Conservation (phyloP, 2,329 filamentous ascomycete genomes). For the Aureobasidium melanogenum region DNA sequence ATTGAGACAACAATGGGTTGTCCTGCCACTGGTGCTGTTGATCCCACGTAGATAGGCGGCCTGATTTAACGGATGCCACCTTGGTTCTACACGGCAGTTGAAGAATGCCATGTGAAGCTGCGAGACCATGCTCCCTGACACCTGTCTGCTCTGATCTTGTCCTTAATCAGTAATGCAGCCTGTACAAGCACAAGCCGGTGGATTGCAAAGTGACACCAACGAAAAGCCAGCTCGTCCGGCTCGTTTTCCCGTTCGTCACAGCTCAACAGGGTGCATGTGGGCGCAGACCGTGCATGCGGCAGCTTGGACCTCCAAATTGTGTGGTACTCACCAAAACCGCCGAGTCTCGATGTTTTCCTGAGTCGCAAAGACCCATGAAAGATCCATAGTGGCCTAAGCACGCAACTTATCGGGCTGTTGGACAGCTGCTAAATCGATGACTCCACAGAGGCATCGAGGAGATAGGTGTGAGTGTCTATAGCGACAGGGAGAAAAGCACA, state of each 20-base stretch:
- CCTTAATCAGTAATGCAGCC: not conserved
- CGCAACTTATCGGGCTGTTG: not conserved
- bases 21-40: not conserved
- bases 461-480: not conserved
- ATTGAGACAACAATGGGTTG: not conserved
- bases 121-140: constrained; percentile 2
- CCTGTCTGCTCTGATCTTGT: constrained; percentile 1
- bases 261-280: not conserved
- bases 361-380: not conserved
- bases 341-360: constrained; percentile 1
- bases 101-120: not conserved
- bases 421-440: not conserved
- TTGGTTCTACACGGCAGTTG: not conserved
- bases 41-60: not conserved
- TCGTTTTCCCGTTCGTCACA: not conserved
- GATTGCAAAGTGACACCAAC: not conserved
- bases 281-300: not conserved
- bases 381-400: not conserved
- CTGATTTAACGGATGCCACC: not conserved
- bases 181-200: constrained; percentile 6
- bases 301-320: not conserved
- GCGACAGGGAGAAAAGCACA: not conserved
- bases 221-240: constrained; percentile 1
- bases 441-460: not conserved
- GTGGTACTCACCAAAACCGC: not conserved